Evolutionary conservation across 495 filamentous ascomycete species (phyloP).

Genomic region (Sordaria brevicollis): DNA sequence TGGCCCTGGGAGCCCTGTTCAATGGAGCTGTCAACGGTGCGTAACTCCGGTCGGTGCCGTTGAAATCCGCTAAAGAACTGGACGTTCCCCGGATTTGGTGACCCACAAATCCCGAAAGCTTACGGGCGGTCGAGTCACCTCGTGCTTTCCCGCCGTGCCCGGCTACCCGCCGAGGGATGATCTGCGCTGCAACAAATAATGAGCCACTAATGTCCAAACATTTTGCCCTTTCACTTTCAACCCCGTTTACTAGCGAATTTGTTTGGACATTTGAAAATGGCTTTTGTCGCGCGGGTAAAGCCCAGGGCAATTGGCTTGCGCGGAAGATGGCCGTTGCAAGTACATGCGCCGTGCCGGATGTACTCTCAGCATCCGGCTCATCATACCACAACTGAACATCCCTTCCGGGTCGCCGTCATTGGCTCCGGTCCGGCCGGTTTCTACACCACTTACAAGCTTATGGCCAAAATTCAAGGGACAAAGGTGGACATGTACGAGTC

Average conservation of each 20-base stretch:
- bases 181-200: neutral
- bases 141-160: neutral
- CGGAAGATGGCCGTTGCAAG: neutral
- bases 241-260: neutral
- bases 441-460: conserved; percentile 78
- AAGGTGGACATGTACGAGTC: conserved; percentile 94
- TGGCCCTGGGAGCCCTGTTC: neutral
- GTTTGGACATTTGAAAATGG: neutral
- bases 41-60: neutral
- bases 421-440: conserved; percentile 95
- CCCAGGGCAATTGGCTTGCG: neutral
- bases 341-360: neutral
- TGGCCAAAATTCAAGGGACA: conserved; percentile 59
- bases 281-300: neutral
- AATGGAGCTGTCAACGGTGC: neutral
- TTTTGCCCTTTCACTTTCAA: neutral
- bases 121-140: neutral
- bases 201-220: neutral
- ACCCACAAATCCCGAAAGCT: neutral
- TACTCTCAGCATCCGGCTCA: neutral
- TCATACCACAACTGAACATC: conserved; percentile 29
- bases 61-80: neutral
- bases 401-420: conserved; percentile 74
- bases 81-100: neutral
- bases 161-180: neutral